Percentiles rank a stretch among this genome's conserved stretches.
These are phyloP conservation scores for Cubamyces lactineus DNA, from an alignment of 768 basidiomycete species.

Conservation along the genomic window DNA sequence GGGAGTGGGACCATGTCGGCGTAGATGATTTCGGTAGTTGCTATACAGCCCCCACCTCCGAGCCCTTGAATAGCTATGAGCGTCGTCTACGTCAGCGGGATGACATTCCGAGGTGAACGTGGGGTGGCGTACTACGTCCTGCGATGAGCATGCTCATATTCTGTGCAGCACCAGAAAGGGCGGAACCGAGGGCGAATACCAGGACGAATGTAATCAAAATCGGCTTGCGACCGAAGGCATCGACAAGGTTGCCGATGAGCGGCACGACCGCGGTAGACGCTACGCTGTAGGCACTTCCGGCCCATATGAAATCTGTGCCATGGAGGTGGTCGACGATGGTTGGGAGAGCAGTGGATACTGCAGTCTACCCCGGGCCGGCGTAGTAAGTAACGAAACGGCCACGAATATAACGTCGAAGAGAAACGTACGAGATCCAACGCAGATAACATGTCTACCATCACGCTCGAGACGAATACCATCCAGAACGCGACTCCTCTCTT, in stretches of 20 bases:
- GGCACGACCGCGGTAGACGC: slow-evolving; percentile 40
- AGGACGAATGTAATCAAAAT: slow-evolving; percentile 34
- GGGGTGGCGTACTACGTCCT: slow-evolving; percentile 30
- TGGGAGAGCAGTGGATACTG: slow-evolving; percentile 29
- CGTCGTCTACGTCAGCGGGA: neutral
- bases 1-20: slow-evolving; percentile 32
- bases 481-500: slow-evolving; percentile 12
- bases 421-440: slow-evolving; percentile 8
- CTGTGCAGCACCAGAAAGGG: slow-evolving; percentile 42
- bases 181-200: slow-evolving; percentile 45
- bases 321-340: slow-evolving; percentile 24
- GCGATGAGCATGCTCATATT: slow-evolving; percentile 46
- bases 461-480: slow-evolving; percentile 12
- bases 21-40: slow-evolving; percentile 27
- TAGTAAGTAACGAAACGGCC: too few relatives aligned
- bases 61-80: slow-evolving; percentile 28
- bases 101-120: neutral
- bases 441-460: slow-evolving; percentile 7
- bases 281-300: slow-evolving; percentile 38
- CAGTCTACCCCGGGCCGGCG: slow-evolving; percentile 8
- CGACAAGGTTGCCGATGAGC: slow-evolving; percentile 35
- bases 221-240: slow-evolving; percentile 41
- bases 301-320: slow-evolving; percentile 31
- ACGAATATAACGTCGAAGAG: too few relatives aligned
- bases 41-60: slow-evolving; percentile 29